Evolutionary conservation across 305 asterid species (phyloP).

Genomic region (Fraxinus floribunda): DNA sequence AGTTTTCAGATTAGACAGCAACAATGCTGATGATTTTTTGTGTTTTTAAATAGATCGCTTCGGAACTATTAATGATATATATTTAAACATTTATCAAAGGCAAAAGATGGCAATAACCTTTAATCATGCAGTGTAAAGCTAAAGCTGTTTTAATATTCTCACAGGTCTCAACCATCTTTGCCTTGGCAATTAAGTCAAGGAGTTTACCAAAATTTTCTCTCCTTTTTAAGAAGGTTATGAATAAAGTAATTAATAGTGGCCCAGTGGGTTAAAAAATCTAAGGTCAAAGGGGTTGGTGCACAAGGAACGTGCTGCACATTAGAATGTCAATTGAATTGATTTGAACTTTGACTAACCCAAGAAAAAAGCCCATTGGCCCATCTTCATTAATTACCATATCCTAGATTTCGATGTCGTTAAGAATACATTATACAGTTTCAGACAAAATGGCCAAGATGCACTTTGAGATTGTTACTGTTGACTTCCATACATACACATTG

Average conservation of each 20-base stretch:
- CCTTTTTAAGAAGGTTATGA: neutral
- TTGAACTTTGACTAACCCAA: constrained; percentile 23
- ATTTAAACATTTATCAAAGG: neutral
- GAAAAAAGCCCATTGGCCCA: constrained; percentile 21
- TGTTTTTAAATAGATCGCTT: neutral
- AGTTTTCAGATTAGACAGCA: neutral
- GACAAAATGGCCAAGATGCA: neutral
- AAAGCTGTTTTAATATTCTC: neutral
- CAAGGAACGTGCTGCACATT: constrained; percentile 12
- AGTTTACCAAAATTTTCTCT: neutral
- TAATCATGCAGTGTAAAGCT: constrained; percentile 2
- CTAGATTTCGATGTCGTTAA: constrained; percentile 3
- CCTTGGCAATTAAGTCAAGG: constrained; percentile 3
- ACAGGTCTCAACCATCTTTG: neutral
- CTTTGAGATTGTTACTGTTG: neutral
- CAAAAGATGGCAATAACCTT: neutral
- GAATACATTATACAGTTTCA: neutral
- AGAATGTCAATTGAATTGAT: constrained; percentile 16
- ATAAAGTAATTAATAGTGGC: neutral
- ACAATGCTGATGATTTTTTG: neutral
- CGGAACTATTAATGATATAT: neutral
- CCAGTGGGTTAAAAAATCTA: neutral
- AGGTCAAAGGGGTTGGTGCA: constrained; percentile 23
- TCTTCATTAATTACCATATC: neutral
- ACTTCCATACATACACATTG: neutral